Base-by-base conservation (phyloP, 106 monocot species). In the Phalaenopsis aphrodite region DNA sequence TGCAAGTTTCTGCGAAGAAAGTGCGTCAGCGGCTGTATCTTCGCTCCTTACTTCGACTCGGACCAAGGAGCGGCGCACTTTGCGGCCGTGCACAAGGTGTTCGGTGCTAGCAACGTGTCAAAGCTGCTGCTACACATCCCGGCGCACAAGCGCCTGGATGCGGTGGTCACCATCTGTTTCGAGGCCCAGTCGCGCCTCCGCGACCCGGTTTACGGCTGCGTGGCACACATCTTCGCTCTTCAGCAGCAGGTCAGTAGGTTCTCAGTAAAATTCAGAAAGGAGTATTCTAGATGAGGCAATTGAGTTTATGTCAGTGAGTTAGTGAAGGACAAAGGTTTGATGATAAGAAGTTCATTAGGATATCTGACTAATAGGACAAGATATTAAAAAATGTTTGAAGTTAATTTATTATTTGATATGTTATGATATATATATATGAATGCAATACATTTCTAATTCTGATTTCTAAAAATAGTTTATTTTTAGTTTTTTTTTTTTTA, bases 61-160 rank as follows among this genome's bases (percentile, higher is more conserved):
- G 98, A 98, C 86, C 94, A 98, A 68, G 98, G 94, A 0, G 94
- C 98, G 49, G 83, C 88, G 17, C 92, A 98, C 84, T 98, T 98
- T 77, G 94, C 98, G 14, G 98, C 94, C 5, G 98, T 98, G 79
- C 98, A 98, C 86, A 98, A 98, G 79, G 94, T 98, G 48, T 98
- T 98, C 83, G 98, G 98, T 5, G 94, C 98, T 9, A 98, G 98
- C 89, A 98, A 98, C 86, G 94, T 98, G 18, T 98, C 98, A 6
- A 98, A 98, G 80, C 94, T 98, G 23, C 89, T 98, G 18, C 83
- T 91, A 42, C 92, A 92, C 83, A 92, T 98, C 81, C 98, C 98
- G 4, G 81, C 92, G 2, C 88, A 94, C 84, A 94, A 92, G 72
- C 86, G 98, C 18, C 92, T 92, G 49, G 98, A 99, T 46, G 98